Evolutionary conservation across 2,329 filamentous ascomycete species (phyloP), one percentile per base, ranked within the genome.

Genomic region (Microdochium paspali): DNA sequence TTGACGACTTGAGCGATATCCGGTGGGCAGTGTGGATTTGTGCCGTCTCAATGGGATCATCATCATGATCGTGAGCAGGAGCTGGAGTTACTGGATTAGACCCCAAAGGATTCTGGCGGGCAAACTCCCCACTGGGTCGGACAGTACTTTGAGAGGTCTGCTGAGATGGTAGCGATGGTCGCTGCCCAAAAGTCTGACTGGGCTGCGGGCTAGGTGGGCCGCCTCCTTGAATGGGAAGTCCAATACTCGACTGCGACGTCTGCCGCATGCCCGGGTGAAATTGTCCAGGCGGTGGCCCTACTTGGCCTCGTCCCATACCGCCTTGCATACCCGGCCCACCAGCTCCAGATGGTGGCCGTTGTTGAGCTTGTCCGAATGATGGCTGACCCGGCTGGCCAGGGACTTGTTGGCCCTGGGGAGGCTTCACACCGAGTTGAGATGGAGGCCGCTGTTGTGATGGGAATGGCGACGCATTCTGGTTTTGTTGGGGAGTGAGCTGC

Each of bases 1-100:
- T 51, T 2, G 56, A 56, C 2, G 52, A 51, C 26, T 51, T 51
- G 4, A 51, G 49, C 9, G 56, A 53, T 20, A 54, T 49, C 46
- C 24, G 53, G 51, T 2, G 56, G 54, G 40, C 44, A 46, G 13
- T 49, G 46, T 13, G 47, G 24, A 44, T 49, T 28, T 30, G 44
- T 47, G 20, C 50, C 40, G 18, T 35, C 49, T n/a, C 46, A 48
- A 18, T 46, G 13, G 3, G 48, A 46, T 21, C 44, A 45, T 5
- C 5, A 10, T 5, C 9, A 10, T 28, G 51, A 24, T 30, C 48
- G 20, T 21, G 44, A 44, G 24, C 24, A 28, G 18, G 15, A 5
- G 46, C 12, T 24, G 23, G 44, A 21, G 39, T 24, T 46, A 4
- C 35, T 30, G 15, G 24, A 3, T 25, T 50, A 49, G 45, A 49